A percentile compares a stretch with the other conserved stretches of the same genome.
phyloP scores from a whole-genome alignment of 2,329 filamentous ascomycete species.

The Chaetomium sp. region DNA sequence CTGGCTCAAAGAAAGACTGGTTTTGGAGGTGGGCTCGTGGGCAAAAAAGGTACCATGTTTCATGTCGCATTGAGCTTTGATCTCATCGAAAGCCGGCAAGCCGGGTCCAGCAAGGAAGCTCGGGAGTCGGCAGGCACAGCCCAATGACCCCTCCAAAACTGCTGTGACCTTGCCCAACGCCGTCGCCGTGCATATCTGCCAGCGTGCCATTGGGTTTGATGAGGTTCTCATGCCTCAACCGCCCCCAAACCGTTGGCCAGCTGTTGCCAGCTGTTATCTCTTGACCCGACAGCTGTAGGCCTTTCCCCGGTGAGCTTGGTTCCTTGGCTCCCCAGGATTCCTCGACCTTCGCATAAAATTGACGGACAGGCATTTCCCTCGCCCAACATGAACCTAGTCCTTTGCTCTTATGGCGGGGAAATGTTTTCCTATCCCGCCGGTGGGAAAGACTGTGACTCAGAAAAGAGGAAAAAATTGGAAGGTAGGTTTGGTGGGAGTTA shows the following conservation, averaged over 20 bases:
- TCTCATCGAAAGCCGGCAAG: background rate
- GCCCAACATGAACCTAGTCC: background rate
- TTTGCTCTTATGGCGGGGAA: background rate
- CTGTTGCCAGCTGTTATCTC: constrained; percentile 1
- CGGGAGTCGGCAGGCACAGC: background rate
- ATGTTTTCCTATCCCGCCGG: background rate
- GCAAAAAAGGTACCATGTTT: background rate
- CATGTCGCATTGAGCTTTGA: background rate
- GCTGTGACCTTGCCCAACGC: background rate
- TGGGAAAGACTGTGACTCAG: background rate
- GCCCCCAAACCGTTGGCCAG: background rate
- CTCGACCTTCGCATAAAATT: constrained; percentile 14
- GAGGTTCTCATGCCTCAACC: constrained; percentile 16
- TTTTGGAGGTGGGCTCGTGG: background rate
- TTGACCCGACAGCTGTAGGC: background rate
- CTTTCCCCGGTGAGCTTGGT: background rate
- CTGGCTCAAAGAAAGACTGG: background rate
- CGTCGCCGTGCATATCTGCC: constrained; percentile 5
- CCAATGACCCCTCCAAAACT: background rate
- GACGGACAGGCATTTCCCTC: constrained; percentile 4
- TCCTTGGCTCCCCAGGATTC: constrained; percentile 6
- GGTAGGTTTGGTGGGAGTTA: no score
- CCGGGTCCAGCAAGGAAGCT: constrained; percentile 3
- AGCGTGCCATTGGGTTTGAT: constrained; percentile 19
- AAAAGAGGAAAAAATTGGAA: background rate